A percentile compares a stretch with the other conserved stretches of the same genome.
phyloP scores from a whole-genome alignment of 2,329 filamentous ascomycete genomes.

The Coniochaeta sp. region DNA sequence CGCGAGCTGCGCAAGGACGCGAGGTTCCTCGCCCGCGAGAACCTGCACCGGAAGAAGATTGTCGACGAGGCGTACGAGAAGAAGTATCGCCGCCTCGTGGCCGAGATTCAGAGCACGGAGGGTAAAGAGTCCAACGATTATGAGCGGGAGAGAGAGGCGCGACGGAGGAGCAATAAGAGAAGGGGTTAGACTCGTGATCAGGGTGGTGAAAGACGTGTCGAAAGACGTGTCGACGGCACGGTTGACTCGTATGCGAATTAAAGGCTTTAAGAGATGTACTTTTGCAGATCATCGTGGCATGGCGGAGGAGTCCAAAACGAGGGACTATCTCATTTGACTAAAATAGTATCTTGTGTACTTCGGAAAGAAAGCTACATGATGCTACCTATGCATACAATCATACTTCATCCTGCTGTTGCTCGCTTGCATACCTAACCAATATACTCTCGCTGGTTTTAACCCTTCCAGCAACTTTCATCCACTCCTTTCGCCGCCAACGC shows the following conservation, averaged over 20 bases:
- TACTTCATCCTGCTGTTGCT: not conserved
- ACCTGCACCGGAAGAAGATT: constrained; percentile 86
- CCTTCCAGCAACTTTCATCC: too few species aligned
- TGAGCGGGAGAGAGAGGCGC: constrained; percentile 72
- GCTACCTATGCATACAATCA: not conserved
- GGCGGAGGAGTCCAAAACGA: not conserved
- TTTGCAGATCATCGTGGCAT: not conserved
- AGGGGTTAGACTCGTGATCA: not conserved
- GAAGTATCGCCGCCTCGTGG: constrained; percentile 87
- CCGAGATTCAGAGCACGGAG: constrained; percentile 94
- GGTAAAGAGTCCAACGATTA: constrained; percentile 81
- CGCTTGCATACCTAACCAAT: not conserved
- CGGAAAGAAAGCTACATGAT: not conserved
- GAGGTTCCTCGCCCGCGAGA: constrained; percentile 86
- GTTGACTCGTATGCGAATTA: too few species aligned
- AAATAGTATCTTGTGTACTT: not conserved
- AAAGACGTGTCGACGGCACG: not conserved
- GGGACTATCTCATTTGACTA: not conserved
- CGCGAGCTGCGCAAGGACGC: constrained; percentile 92
- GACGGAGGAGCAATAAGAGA: constrained; percentile 56
- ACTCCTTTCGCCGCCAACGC: not conserved
- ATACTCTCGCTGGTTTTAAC: too few species aligned
- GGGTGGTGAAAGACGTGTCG: not conserved
- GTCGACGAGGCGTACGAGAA: constrained; percentile 90
- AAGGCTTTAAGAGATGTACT: too few species aligned